These are phyloP conservation scores for Huntiella savannae DNA, from an alignment of 2,329 filamentous ascomycete genomes.

Conservation along the genomic window DNA sequence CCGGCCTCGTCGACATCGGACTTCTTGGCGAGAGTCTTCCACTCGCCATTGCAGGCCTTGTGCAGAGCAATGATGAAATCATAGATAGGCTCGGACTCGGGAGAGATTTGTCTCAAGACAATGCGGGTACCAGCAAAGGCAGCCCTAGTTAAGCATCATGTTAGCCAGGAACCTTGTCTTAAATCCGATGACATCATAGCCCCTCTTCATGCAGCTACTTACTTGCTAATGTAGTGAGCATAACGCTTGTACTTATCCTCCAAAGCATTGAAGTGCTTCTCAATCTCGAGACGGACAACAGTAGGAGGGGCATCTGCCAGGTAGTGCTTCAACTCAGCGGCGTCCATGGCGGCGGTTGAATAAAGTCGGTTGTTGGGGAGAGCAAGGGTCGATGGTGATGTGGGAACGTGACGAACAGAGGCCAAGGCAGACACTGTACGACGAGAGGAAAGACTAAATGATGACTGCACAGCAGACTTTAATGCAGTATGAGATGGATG, in stretches of 20 bases:
- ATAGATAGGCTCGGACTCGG: slow-evolving; percentile 64
- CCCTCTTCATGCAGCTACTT: slow-evolving; percentile 15
- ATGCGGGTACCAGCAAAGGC: slow-evolving; percentile 61
- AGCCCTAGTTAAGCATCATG: slow-evolving; percentile 30
- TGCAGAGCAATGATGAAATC: slow-evolving; percentile 62
- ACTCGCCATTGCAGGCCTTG: slow-evolving; percentile 47
- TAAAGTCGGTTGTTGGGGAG: slow-evolving; percentile 14
- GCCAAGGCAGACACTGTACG: neutral
- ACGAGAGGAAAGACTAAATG: neutral
- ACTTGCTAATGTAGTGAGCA: slow-evolving; percentile 76
- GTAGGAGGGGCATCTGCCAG: slow-evolving; percentile 79
- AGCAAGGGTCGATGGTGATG: neutral
- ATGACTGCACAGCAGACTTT: neutral
- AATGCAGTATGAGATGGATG: slow-evolving; percentile 1
- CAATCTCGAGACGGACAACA: slow-evolving; percentile 74
- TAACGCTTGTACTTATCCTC: slow-evolving; percentile 67
- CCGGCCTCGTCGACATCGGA: slow-evolving; percentile 45
- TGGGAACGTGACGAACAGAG: neutral
- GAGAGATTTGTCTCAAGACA: slow-evolving; percentile 62
- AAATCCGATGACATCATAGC: neutral
- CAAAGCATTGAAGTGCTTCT: slow-evolving; percentile 74
- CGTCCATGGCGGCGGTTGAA: slow-evolving; percentile 31
- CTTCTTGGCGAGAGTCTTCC: slow-evolving; percentile 45
- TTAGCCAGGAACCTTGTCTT: slow-evolving; percentile 1
- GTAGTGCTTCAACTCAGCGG: slow-evolving; percentile 52